Evolutionary conservation across 73 alveolate genomes (phyloP), one percentile per base, ranked within the genome.

Genomic region (Diophrys sp.): DNA sequence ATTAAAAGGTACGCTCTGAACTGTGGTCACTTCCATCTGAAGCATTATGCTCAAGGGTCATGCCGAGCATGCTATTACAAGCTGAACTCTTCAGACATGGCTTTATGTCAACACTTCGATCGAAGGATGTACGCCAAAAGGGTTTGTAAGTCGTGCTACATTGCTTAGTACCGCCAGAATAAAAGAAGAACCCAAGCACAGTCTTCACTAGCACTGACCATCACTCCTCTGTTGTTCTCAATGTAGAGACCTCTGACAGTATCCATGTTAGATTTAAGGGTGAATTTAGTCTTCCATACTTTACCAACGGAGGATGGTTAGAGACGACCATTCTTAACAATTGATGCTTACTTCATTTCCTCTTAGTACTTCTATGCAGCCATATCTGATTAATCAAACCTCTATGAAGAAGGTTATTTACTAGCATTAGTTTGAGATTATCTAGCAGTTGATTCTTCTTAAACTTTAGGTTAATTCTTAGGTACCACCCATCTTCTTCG

Each of bases 131-230:
- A n/a, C n/a, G n/a, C n/a, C n/a, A n/a, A n/a, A n/a, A n/a, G n/a
- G n/a, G n/a, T n/a, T n/a, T n/a, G n/a, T n/a, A n/a, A n/a, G n/a
- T n/a, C n/a, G n/a, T n/a, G n/a, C n/a, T n/a, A n/a, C n/a, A n/a
- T n/a, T n/a, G n/a, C n/a, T n/a, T n/a, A n/a, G n/a, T n/a, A n/a
- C n/a, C n/a, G n/a, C n/a, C n/a, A n/a, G n/a, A n/a, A n/a, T n/a
- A n/a, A n/a, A n/a, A n/a, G n/a, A n/a, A n/a, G n/a, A n/a, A n/a
- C n/a, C n/a, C n/a, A n/a, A 23, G 79, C 33, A 8, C 79, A 23
- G 30, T 71, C 79, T 71, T 71, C 79, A 30, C 79, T 32, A 2
- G 79, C 79, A 71, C 79, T 71, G 66, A 68, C 79, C 79, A 71
- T 71, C 0, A 71, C 33, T n/a, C 30, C 33, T 68, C 30, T 71